Percentiles rank a stretch among this genome's conserved stretches.
These are phyloP conservation scores for Thymus mandschuricus DNA, from an alignment of 257 asterid genomes.

Conservation along the genomic window DNA sequence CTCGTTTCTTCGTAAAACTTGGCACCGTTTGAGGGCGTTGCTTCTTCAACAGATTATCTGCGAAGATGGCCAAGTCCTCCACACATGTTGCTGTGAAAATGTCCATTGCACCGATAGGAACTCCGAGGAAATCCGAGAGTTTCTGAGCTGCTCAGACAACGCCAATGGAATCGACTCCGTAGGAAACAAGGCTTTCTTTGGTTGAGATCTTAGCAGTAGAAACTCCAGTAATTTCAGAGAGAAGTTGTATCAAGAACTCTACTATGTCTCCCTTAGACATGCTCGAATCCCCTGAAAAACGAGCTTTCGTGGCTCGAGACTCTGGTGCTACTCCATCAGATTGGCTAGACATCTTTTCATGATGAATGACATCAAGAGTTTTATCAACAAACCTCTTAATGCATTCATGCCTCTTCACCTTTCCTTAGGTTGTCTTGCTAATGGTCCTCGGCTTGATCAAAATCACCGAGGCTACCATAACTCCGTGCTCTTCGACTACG, in stretches of 20 bases:
- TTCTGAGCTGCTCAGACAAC: constrained; percentile 65
- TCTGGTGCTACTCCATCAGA: constrained; percentile 8
- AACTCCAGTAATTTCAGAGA: constrained; percentile 55
- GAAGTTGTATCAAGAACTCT: constrained; percentile 46
- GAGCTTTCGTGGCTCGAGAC: background rate
- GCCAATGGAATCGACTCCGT: constrained; percentile 61
- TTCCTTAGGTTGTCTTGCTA: constrained; percentile 72
- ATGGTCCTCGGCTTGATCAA: constrained; percentile 60
- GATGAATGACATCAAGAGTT: constrained; percentile 43
- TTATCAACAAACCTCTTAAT: constrained; percentile 54
- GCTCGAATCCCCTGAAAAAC: constrained; percentile 21
- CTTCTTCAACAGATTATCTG: constrained; percentile 45
- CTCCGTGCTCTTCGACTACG: constrained; percentile 70
- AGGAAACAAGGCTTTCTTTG: constrained; percentile 50
- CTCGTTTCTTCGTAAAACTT: constrained; percentile 21
- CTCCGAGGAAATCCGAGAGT: constrained; percentile 54
- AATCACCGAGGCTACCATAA: constrained; percentile 45
- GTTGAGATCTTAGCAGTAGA: constrained; percentile 45
- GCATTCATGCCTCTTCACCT: constrained; percentile 67
- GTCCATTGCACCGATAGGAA: constrained; percentile 60
- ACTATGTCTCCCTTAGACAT: constrained; percentile 42
- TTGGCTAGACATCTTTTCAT: constrained; percentile 28
- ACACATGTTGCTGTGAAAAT: constrained; percentile 68
- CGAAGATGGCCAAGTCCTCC: constrained; percentile 51
- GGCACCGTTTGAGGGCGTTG: constrained; percentile 34